Percentiles rank a stretch among this genome's conserved stretches.
Evolutionary conservation across 805 yeast genomes (phyloP).

Genomic region (Saccharomycopsis synnaedendra): DNA sequence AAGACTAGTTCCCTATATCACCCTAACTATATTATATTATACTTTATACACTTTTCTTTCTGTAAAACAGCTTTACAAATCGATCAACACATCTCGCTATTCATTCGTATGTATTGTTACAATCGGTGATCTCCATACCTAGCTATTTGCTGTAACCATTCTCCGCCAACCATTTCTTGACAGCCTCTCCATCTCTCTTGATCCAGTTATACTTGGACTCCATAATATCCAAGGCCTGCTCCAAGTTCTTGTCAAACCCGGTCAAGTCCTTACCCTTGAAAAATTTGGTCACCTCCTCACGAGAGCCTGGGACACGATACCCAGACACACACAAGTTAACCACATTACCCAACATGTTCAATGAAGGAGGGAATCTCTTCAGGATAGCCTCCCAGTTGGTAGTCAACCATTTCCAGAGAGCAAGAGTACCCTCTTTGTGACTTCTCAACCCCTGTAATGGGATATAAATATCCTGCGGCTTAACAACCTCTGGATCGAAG

Average conservation of each 20-base stretch:
- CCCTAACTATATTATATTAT: too few relatives aligned
- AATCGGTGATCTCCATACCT: neutral
- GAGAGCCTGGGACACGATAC: slow-evolving; percentile 44
- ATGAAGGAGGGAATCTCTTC: slow-evolving; percentile 67
- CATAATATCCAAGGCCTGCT: slow-evolving; percentile 52
- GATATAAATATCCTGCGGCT: slow-evolving; percentile 60
- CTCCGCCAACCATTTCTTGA: slow-evolving; percentile 37
- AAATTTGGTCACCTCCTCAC: slow-evolving; percentile 38
- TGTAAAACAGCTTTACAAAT: neutral
- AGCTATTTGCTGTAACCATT: slow-evolving; percentile 19
- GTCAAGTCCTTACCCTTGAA: slow-evolving; percentile 44
- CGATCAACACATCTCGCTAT: neutral
- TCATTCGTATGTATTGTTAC: neutral
- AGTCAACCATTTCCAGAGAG: slow-evolving; percentile 64
- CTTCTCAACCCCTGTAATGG: slow-evolving; percentile 68
- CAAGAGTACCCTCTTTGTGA: slow-evolving; percentile 53
- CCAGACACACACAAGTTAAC: slow-evolving; percentile 51
- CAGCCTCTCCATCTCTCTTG: slow-evolving; percentile 38
- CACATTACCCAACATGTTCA: slow-evolving; percentile 69
- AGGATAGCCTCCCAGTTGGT: slow-evolving; percentile 61
- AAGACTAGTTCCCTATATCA: too few relatives aligned
- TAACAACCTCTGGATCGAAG: slow-evolving; percentile 47
- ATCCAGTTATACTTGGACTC: slow-evolving; percentile 49
- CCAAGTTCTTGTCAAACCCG: slow-evolving; percentile 54
- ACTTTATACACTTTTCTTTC: neutral